Conservation (phyloP, 2,329 filamentous ascomycete genomes). For the Aureobasidium sp. region DNA sequence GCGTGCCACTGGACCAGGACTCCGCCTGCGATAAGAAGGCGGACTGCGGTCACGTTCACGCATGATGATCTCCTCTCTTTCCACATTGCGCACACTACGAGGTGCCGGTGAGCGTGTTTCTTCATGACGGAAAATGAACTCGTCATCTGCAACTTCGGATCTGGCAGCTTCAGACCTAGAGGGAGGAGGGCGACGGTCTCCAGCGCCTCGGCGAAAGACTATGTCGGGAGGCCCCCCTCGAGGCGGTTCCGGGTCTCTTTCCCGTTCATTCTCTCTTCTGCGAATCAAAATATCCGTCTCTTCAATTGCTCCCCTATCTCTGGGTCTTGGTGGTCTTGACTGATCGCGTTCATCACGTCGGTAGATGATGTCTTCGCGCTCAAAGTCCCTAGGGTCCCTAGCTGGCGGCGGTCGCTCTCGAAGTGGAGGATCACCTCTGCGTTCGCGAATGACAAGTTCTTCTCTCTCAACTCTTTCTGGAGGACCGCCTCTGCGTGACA, state of each 20-base stretch:
- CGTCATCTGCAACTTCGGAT: slow-evolving; percentile 20
- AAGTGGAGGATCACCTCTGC: slow-evolving; percentile 23
- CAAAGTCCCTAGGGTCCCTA: slow-evolving; percentile 19
- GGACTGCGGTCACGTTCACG: slow-evolving; percentile 30
- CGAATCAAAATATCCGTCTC: slow-evolving; percentile 20
- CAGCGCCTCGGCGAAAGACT: slow-evolving; percentile 28
- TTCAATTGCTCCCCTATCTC: slow-evolving; percentile 16
- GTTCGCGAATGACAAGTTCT: slow-evolving; percentile 34
- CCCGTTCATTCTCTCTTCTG: slow-evolving; percentile 21
- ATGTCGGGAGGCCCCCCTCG: slow-evolving; percentile 24
- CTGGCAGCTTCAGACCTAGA: slow-evolving; percentile 11
- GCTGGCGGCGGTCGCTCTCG: slow-evolving; percentile 19
- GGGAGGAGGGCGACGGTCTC: slow-evolving; percentile 16
- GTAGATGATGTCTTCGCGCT: slow-evolving; percentile 23
- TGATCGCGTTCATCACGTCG: slow-evolving; percentile 24
- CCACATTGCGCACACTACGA: slow-evolving; percentile 19
- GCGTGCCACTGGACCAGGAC: slow-evolving; percentile 30
- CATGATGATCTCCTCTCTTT: slow-evolving; percentile 32
- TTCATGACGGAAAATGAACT: slow-evolving; percentile 19
- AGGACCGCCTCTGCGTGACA: slow-evolving; percentile 16
- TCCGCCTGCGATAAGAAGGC: slow-evolving; percentile 25
- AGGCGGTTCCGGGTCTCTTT: slow-evolving; percentile 10
- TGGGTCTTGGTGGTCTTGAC: slow-evolving; percentile 24
- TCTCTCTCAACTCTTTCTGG: slow-evolving; percentile 35
- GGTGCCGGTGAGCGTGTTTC: slow-evolving; percentile 18